Percentiles rank a stretch among this genome's conserved stretches.
Conservation (phyloP, 2,329 filamentous ascomycete genomes). For the Ophiocordyceps polyrhachis-furcata region DNA sequence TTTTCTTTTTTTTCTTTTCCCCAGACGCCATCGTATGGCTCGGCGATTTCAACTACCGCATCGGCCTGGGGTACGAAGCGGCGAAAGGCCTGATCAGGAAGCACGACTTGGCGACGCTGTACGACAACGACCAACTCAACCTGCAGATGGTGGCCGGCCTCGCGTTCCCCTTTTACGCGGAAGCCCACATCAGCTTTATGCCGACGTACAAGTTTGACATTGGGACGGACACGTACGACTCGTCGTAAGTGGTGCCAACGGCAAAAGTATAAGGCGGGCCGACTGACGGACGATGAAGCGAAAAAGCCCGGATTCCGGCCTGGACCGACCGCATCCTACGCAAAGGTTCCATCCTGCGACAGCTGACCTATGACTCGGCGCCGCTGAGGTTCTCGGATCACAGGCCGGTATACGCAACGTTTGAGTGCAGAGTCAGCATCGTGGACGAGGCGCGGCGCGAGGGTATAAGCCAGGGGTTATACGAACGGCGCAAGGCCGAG, state of each 20-base stretch:
- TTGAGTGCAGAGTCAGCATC: conserved; percentile 66
- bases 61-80: conserved; percentile 63
- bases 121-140: conserved; percentile 90
- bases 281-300: conserved; percentile 25
- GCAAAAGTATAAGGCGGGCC: conserved; percentile 2
- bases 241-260: conserved; percentile 41
- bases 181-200: conserved; percentile 70
- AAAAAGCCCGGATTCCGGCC: conserved; percentile 85
- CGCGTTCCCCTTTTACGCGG: conserved; percentile 81
- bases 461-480: conserved; percentile 54
- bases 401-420: conserved; percentile 81
- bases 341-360: conserved; percentile 67
- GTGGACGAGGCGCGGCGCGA: conserved; percentile 60
- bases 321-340: conserved; percentile 92
- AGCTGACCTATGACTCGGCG: conserved; percentile 66
- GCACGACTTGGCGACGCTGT: conserved; percentile 57
- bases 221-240: conserved; percentile 76
- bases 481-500: conserved; percentile 46
- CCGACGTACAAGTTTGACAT: conserved; percentile 95
- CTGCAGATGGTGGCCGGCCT: conserved; percentile 89
- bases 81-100: conserved; percentile 57
- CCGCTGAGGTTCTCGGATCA: conserved; percentile 85
- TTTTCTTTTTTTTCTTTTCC: too few species aligned
- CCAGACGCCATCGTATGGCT: conserved; percentile 71
- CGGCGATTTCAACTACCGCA: conserved; percentile 96